Conservation (phyloP, 768 basidiomycete genomes). For the Hemileccinum impolitum region DNA sequence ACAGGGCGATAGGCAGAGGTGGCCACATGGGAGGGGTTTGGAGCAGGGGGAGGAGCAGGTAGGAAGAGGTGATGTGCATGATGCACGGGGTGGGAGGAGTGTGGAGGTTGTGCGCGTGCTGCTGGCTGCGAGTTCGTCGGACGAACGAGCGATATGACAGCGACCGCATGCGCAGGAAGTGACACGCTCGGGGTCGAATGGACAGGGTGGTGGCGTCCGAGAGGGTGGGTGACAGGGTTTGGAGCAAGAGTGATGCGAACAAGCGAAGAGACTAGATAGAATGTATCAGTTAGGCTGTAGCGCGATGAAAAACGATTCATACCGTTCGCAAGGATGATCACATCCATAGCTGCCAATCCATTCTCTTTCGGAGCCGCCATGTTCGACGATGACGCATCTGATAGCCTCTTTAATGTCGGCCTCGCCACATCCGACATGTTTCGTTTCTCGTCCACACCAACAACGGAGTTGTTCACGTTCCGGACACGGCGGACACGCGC, state of each 20-base stretch:
- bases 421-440: conserved; percentile 63
- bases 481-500: conserved; percentile 65
- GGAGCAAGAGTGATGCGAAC: conserved; percentile 71
- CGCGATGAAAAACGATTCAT: conserved; percentile 10
- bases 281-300: background rate
- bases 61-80: conserved; percentile 76
- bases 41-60: conserved; percentile 71
- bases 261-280: conserved; percentile 59
- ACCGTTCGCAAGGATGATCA: conserved; percentile 56
- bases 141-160: conserved; percentile 38
- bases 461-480: conserved; percentile 56
- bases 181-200: conserved; percentile 64
- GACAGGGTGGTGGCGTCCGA: conserved; percentile 55
- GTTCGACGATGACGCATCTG: conserved; percentile 26
- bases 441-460: conserved; percentile 74
- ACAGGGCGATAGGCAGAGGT: conserved; percentile 67
- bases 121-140: conserved; percentile 14
- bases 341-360: conserved; percentile 76
- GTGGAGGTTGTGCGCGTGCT: no score
- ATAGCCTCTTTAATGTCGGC: conserved; percentile 42
- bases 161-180: conserved; percentile 84
- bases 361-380: conserved; percentile 33
- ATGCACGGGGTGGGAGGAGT: conserved; percentile 39
- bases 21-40: conserved; percentile 67
- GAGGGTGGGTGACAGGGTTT: conserved; percentile 78